Evolutionary conservation across 495 filamentous ascomycete species (phyloP), one percentile per base, ranked within the genome.

Genomic region (Neurospora sp.): DNA sequence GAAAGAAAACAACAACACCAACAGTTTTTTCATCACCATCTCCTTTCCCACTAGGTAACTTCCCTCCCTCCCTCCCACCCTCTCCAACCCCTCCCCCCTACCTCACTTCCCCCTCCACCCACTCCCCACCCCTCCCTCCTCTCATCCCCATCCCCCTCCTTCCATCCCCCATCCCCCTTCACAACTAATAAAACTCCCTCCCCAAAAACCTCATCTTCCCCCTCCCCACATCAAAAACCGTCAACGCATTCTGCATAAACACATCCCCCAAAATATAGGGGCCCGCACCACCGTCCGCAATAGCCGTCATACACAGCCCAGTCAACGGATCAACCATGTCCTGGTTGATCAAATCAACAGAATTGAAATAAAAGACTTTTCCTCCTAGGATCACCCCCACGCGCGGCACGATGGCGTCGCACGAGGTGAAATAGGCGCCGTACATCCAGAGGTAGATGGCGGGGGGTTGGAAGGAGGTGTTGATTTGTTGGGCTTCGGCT

Each of bases 201-300:
- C 76, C 74, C 20, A 78, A 76, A 71, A 89, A 89, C 42, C 83
- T 76, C 86, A 91, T 84, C 83, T 86, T 79, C 37, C 83, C 83
- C 72, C 81, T 81, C 10, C 88, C 89, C 66, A 92, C 82, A 81
- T 92, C 88, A 76, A 89, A 90, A 10, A 90, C 86, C 0, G 84
- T 83, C 16, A 92, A 77, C 0, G 90, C 89, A 76, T 88, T 90
- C 79, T 89, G 90, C 82, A 91, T 82, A 75, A 90, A 92, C 1
- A 84, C 83, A 74, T 88, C 87, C 1, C 90, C 90, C 23, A 93
- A 74, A 31, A 92, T 88, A 73, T 82, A 85, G 11, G 83, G 80
- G 39, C 84, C 85, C 7, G 78, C 78, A 0, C 81, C 85, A 20
- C 81, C 82, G 69, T 77, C 80, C 20, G 78, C 77, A 70, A 88